Percentiles rank a stretch among this genome's conserved stretches.
These are phyloP conservation scores for Cladosporium sp. DNA, from an alignment of 2,329 filamentous ascomycete genomes.

Conservation along the genomic window DNA sequence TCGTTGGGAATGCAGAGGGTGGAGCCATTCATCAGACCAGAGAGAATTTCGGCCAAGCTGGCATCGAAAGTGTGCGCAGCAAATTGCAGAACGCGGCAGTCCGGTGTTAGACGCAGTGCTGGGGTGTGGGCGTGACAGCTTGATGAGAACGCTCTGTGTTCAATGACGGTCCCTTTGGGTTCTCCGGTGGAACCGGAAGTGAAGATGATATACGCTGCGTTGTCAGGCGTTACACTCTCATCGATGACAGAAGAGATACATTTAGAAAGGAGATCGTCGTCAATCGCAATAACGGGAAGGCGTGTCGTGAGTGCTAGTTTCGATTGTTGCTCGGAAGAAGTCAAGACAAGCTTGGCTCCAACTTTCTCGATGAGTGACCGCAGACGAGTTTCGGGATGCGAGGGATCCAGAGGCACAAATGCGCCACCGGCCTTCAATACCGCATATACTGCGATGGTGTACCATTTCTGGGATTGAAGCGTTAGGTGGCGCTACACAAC, in stretches of 20 bases:
- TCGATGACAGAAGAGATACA: background rate
- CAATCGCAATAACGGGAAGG: slow-evolving; percentile 9
- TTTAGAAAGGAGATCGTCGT: slow-evolving; percentile 13
- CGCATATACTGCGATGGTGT: slow-evolving; percentile 22
- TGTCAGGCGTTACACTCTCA: background rate
- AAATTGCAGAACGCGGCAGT: slow-evolving; percentile 22
- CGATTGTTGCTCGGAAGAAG: slow-evolving; percentile 16
- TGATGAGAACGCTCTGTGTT: slow-evolving; percentile 13
- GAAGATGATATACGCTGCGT: slow-evolving; percentile 68
- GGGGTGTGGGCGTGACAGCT: slow-evolving; percentile 12
- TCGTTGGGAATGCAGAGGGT: slow-evolving; percentile 30
- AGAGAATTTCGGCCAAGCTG: slow-evolving; percentile 23
- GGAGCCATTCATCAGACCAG: slow-evolving; percentile 24
- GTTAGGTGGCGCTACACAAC: background rate
- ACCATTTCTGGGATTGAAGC: slow-evolving; percentile 13
- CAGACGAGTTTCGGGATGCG: slow-evolving; percentile 16
- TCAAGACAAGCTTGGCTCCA: slow-evolving; percentile 17
- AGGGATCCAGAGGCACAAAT: slow-evolving; percentile 25
- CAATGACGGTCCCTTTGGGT: slow-evolving; percentile 76
- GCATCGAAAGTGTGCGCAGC: slow-evolving; percentile 25
- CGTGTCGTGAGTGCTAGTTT: slow-evolving; percentile 14
- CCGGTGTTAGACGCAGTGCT: slow-evolving; percentile 6
- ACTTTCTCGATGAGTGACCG: slow-evolving; percentile 17
- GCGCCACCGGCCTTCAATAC: slow-evolving; percentile 43
- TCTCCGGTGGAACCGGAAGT: slow-evolving; percentile 80